Percentiles rank a stretch among this genome's conserved stretches.
phyloP scores from a whole-genome alignment of 2,329 filamentous ascomycete genomes.

The Colletotrichum tofieldiae region DNA sequence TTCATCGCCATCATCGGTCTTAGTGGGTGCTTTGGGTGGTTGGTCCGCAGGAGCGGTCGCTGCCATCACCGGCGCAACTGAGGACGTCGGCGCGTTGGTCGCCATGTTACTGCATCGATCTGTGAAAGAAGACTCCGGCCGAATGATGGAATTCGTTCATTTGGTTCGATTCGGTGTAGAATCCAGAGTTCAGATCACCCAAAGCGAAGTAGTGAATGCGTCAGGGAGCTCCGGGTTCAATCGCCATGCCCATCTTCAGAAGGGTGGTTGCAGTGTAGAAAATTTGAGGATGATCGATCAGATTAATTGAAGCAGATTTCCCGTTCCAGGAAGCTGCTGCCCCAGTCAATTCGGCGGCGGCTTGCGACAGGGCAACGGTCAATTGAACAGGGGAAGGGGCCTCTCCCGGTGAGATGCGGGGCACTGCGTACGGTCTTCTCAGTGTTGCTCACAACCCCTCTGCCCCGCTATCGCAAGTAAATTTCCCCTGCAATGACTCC shows the following conservation, averaged over 20 bases:
- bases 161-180: not conserved
- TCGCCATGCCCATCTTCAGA: not conserved
- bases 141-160: slow-evolving; percentile 7
- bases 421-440: slow-evolving; percentile 14
- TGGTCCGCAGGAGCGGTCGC: slow-evolving; percentile 28
- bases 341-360: not conserved
- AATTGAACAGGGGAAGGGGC: slow-evolving; percentile 12
- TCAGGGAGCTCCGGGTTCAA: not conserved
- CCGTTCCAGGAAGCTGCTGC: slow-evolving; percentile 17
- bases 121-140: slow-evolving; percentile 6
- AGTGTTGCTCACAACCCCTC: slow-evolving; percentile 29
- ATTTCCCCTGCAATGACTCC: slow-evolving; percentile 38
- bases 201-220: not conserved
- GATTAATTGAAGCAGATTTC: slow-evolving; percentile 22
- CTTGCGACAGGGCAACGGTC: slow-evolving; percentile 29
- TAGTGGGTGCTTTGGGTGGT: slow-evolving; percentile 1
- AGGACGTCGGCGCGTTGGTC: slow-evolving; percentile 15
- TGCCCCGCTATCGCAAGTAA: slow-evolving; percentile 49
- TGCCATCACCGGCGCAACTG: slow-evolving; percentile 27
- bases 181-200: too few species aligned
- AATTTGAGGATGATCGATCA: slow-evolving; percentile 3
- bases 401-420: slow-evolving; percentile 38
- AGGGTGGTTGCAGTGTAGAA: not conserved
- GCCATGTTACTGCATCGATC: slow-evolving; percentile 32
- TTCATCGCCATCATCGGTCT: slow-evolving; percentile 62